Percentiles rank a stretch among this genome's conserved stretches.
Evolutionary conservation across 345 rosid species (phyloP).

Genomic region (Dipteronia sinensis): DNA sequence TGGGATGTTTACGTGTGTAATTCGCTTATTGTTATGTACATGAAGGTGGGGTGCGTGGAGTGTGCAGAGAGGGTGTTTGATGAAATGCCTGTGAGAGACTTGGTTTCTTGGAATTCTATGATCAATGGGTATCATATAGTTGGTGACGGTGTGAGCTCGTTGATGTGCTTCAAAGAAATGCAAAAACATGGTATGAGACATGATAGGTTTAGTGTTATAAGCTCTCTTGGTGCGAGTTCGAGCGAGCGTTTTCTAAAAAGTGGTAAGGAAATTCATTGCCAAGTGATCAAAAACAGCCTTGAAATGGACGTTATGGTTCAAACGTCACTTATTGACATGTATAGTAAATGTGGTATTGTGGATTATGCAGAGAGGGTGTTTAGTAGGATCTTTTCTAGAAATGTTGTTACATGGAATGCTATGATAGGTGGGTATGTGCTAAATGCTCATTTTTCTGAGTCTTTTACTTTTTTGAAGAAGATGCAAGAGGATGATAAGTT

Average conservation of each 20-base stretch:
- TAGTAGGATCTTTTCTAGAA: conserved; percentile 39
- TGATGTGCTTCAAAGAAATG: conserved; percentile 53
- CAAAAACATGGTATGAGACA: conserved; percentile 38
- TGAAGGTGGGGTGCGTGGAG: conserved; percentile 46
- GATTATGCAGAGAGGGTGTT: conserved; percentile 65
- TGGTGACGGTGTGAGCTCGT: conserved; percentile 49
- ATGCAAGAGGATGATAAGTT: conserved; percentile 48
- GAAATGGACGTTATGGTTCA: conserved; percentile 56
- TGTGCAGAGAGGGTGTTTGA: conserved; percentile 65
- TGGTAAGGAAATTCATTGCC: conserved; percentile 81
- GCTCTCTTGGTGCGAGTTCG: conserved; percentile 63
- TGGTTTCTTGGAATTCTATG: conserved; percentile 84
- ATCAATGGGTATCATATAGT: conserved; percentile 59
- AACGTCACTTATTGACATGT: conserved; percentile 72
- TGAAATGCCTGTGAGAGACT: conserved; percentile 66
- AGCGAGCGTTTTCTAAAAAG: conserved; percentile 25
- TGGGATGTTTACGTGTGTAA: conserved; percentile 65
- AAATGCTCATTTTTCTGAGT: conserved; percentile 37
- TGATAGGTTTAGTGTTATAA: conserved; percentile 56
- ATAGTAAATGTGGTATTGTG: conserved; percentile 55
- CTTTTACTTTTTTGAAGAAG: conserved; percentile 52
- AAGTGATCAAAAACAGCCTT: conserved; percentile 46
- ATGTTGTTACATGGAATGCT: conserved; percentile 69
- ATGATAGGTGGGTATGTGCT: conserved; percentile 65
- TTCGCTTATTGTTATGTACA: conserved; percentile 62